A percentile compares a stretch with the other conserved stretches of the same genome.
Evolutionary conservation across 495 filamentous ascomycete species (phyloP).

Genomic region (Lepidopterella palustris): DNA sequence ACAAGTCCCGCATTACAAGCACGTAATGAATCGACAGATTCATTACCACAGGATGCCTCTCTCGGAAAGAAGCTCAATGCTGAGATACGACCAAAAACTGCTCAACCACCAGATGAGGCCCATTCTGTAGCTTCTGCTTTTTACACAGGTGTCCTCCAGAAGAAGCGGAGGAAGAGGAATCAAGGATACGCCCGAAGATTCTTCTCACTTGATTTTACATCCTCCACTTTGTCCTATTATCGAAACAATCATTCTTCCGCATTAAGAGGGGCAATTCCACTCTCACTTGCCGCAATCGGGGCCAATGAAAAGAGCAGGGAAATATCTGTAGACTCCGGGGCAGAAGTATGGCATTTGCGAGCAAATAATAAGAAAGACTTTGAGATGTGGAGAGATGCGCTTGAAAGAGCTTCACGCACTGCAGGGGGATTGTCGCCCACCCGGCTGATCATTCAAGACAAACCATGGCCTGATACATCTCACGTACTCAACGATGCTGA

Average conservation of each 20-base stretch:
- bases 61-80: conserved; percentile 10
- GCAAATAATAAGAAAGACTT: conserved; percentile 79
- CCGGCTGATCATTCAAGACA: conserved; percentile 15
- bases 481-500: conserved; percentile 43
- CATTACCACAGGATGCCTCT: conserved; percentile 23
- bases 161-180: conserved; percentile 83
- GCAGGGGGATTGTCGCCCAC: conserved; percentile 16
- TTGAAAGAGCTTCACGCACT: conserved; percentile 61
- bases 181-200: conserved; percentile 90
- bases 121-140: conserved; percentile 43
- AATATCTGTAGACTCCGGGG: conserved; percentile 94
- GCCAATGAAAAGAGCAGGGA: conserved; percentile 80
- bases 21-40: conserved; percentile 33
- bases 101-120: conserved; percentile 11
- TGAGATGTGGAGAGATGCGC: conserved; percentile 71
- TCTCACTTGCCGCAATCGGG: conserved; percentile 82
- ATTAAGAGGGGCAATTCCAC: conserved; percentile 82
- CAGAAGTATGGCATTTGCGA: conserved; percentile 94
- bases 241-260: conserved; percentile 86
- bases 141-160: conserved; percentile 75
- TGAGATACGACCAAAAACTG: conserved; percentile 30
- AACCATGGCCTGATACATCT: conserved; percentile 1
- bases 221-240: conserved; percentile 91
- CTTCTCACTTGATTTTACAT: conserved; percentile 89
- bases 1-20: conserved; percentile 30